A percentile compares a stretch with the other conserved stretches of the same genome.
Conservation (phyloP, 2,329 filamentous ascomycete genomes). For the Calycina marina region DNA sequence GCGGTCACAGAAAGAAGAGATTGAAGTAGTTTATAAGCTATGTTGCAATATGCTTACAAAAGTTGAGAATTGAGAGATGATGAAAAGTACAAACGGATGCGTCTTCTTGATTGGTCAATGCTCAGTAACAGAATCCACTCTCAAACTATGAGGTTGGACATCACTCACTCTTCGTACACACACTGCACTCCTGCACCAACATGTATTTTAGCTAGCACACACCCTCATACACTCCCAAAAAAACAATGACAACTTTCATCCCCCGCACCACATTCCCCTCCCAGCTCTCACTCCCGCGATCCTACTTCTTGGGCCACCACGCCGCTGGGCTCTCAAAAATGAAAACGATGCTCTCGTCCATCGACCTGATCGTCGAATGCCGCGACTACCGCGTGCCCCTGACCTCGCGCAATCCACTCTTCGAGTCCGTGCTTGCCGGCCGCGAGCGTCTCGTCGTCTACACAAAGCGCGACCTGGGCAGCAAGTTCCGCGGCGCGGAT, state of each 20-base stretch:
- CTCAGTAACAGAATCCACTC: too few species aligned
- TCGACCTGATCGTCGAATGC: slow-evolving; percentile 86
- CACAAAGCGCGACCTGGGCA: slow-evolving; percentile 72
- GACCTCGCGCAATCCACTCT: slow-evolving; percentile 77
- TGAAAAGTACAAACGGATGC: too few species aligned
- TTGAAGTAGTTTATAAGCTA: too few species aligned
- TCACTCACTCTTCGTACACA: too few species aligned
- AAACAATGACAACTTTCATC: slow-evolving; percentile 42
- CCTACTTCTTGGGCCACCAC: slow-evolving; percentile 94
- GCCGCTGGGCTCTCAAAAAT: slow-evolving; percentile 67
- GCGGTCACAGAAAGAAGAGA: too few species aligned
- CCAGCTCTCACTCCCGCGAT: slow-evolving; percentile 62
- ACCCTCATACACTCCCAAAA: too few species aligned
- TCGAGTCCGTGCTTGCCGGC: slow-evolving; percentile 63
- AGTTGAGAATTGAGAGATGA: too few species aligned
- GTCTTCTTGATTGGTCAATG: too few species aligned
- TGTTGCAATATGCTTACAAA: too few species aligned
- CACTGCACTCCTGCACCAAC: too few species aligned
- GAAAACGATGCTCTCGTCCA: slow-evolving; percentile 62
- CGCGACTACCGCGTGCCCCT: slow-evolving; percentile 85
- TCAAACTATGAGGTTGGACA: too few species aligned
- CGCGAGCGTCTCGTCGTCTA: slow-evolving; percentile 72
- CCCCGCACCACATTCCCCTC: slow-evolving; percentile 61
- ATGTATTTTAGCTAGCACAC: too few species aligned
- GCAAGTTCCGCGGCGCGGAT: slow-evolving; percentile 25